Evolutionary conservation across 768 basidiomycete species (phyloP), one percentile per base, ranked within the genome.

Genomic region (Hygrocybe coccinea): DNA sequence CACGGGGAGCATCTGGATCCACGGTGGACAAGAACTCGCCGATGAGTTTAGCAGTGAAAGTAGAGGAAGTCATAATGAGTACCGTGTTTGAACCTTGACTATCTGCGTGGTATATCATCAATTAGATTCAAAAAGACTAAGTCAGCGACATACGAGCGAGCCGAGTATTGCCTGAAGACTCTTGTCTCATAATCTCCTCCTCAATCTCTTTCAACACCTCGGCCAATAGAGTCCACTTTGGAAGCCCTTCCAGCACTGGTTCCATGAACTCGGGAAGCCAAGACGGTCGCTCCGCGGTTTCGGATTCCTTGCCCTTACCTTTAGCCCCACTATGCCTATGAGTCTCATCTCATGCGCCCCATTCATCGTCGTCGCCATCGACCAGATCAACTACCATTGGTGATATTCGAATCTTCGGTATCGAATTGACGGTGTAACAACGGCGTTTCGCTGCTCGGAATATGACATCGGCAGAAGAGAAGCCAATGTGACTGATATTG

Each of bases 171-270:
- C 65, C 60, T 33, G 59, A 56, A 7, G 76, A 74, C 58, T 86
- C 81, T 58, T 82, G 79, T 39, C 83, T 75, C 56, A 89, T 74
- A 29, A 89, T 86, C 60, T 94, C 91, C 56, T 84, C 84, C 68
- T 98, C 97, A 2, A 93, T 87, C 71, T 99, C 97, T 50, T 91
- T 78, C 43, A 99, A 68, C 0, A 95, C 80, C n/a, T 92, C 89
- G 0, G 85, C 79, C 10, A 99, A 72, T 7, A 95, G 67, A 54
- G 79, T 79, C 95, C 97, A 98, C 67, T 99, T 99, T 0, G 95
- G 95, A 41, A 90, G 79, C 65, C 97, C 97, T 70, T 98, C 97
- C 21, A 97, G 75, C 0, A 94, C 82, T 0, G 92, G 90, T 44
- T 91, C 84, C 68, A 95, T 84, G 1, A 84, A 85, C 8, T 81